Base-by-base conservation (phyloP, 768 basidiomycete genomes). In the Coprinellus aureogranulatus region DNA sequence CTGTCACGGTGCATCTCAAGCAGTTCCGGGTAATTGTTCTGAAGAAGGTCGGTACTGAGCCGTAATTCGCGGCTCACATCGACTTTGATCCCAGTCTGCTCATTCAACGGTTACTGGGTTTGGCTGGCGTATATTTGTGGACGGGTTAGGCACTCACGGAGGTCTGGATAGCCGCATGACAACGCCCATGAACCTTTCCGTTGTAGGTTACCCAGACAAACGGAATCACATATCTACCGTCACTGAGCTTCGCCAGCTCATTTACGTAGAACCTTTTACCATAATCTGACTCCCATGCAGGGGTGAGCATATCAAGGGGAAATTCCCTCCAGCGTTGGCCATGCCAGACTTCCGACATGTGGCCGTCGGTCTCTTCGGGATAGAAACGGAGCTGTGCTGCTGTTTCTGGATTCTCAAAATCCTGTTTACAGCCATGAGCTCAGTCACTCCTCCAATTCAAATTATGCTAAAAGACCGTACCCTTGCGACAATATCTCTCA, bases 251-350 rank as follows among this genome's bases (percentile, higher is more conserved):
- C n/a, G 64, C 55, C 2, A 69, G 6, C 53, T 71, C 66, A 27
- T 67, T 37, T 46, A 72, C 47, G 58, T 60, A 69, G 59, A 66
- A 70, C 30, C 70, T 65, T 26, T 48, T 48, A 8, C 46, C 46
- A 4, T 6, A 34, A 6, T 48, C n/a, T 12, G 12, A 14, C 46
- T 48, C 23, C 22, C 37, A 63, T 59, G 58, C 60, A 31, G 62
- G 62, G 0, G 59, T 63, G 11, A 63, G 26, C 23, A 61, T 49
- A 1, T 54, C 60, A 0, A 59, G 62, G 16, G 54, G 54, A 27
- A 46, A 63, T 23, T 63, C 59, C 31, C 42, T 46, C 62, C 62
- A 63, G 4, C 57, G 31, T 25, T 51, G 54, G 1, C 56, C 53
- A 37, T 63, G 62, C 62, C 62, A 63, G 10, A 58, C 62, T 25